Evolutionary conservation across 2,329 filamentous ascomycete species (phyloP), one percentile per base, ranked within the genome.

Genomic region (Chaetomium sp.): DNA sequence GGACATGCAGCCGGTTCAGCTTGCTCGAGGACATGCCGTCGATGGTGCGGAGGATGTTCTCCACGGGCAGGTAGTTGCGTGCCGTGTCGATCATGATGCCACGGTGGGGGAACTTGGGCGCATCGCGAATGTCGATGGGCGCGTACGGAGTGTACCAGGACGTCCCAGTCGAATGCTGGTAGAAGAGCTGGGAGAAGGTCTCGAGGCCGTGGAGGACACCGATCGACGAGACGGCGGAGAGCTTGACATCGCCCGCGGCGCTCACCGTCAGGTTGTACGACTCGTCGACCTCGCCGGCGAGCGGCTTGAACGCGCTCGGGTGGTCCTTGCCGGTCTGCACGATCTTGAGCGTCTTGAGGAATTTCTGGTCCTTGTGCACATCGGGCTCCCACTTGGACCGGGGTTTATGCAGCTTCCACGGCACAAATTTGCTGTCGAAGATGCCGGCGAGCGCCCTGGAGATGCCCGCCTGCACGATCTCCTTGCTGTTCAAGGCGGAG

Each of bases 101-200:
- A 45, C 91, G 85, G 70, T 95, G 88, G 11, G 78, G 70, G 70
- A 89, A 95, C 65, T 81, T 80, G 34, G 91, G 91, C 52, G 76
- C 71, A 69, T 95, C 91, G n/a, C 71, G 70, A 65, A 95, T 88
- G 0, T 73, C 68, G 3, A 95, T 78, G 0, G 91, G 91, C 1
- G 86, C 87, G 40, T 82, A 71, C 0, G 78, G 79, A 1, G 86
- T 90, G 73, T 95, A 95, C 74, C 79, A 75, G 50, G 65, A 68
- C 5, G 69, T 69, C 33, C 79, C 80, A 3, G 75, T 66, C 41
- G 84, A 84, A 71, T 89, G 85, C 68, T 82, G 69, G 72, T 84
- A 92, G 73, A 94, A 94, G 12, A 95, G 79, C 73, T 95, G 89
- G 0, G 80, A 79, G 66, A 94, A 89, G 1, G 87, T 86, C 62